phyloP scores from a whole-genome alignment of 257 asterid species.

The Henckelia pumila region DNA sequence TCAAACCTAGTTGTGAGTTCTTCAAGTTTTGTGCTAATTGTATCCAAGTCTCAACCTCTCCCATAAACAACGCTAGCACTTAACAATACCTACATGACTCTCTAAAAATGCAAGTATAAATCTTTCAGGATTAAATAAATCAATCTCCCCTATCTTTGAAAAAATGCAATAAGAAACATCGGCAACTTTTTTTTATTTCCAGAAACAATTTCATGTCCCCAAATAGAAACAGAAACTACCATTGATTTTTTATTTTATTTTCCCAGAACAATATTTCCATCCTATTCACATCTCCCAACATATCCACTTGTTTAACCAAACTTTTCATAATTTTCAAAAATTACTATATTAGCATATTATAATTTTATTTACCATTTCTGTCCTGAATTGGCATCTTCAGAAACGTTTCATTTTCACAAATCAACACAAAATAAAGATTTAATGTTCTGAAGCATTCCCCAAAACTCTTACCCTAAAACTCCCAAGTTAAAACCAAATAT shows the following conservation, averaged over 20 bases:
- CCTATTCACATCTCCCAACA: not conserved
- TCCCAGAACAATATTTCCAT: not conserved
- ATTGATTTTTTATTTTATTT: too few species aligned
- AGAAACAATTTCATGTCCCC: not conserved
- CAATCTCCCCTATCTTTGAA: not conserved
- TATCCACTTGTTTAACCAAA: not conserved
- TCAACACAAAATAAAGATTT: not conserved
- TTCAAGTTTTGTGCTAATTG: not conserved
- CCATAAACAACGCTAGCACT: not conserved
- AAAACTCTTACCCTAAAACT: not conserved
- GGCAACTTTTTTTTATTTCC: not conserved
- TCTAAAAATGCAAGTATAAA: not conserved
- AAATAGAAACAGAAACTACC: not conserved
- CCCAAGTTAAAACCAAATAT: not conserved
- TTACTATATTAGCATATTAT: not conserved
- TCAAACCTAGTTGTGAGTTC: not conserved
- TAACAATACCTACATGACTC: not conserved
- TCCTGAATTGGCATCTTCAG: not conserved
- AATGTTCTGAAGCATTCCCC: not conserved
- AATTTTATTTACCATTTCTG: too few species aligned
- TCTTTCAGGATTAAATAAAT: not conserved
- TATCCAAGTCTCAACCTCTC: not conserved
- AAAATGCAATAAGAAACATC: not conserved
- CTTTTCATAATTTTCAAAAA: not conserved
- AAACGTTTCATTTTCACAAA: not conserved